A percentile compares a stretch with the other conserved stretches of the same genome.
phyloP scores from a whole-genome alignment of 257 asterid genomes.

The Jacaranda mimosifolia region DNA sequence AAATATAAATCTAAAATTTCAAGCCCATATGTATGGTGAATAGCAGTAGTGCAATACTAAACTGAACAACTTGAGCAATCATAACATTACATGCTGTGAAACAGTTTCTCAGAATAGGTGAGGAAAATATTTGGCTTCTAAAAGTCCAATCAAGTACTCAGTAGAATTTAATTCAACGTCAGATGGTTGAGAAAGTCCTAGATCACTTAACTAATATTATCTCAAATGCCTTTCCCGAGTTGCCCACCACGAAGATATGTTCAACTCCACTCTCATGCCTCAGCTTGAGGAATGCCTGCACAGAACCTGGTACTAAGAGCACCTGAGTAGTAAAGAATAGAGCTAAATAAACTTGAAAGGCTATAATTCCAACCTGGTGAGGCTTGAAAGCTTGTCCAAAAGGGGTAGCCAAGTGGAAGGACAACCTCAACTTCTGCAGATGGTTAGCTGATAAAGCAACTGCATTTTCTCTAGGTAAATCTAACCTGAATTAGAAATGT shows the following conservation, averaged over 20 bases:
- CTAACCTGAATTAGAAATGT: conserved; percentile 46
- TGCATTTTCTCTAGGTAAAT: conserved; percentile 47
- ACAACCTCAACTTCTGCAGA: conserved; percentile 61
- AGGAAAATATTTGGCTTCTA: neutral
- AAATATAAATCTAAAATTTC: neutral
- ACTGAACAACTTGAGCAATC: neutral
- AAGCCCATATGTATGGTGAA: neutral
- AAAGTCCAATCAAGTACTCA: neutral
- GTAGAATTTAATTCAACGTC: neutral
- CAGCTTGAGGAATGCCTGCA: conserved; percentile 70
- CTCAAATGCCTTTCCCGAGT: conserved; percentile 60
- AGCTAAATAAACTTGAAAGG: neutral
- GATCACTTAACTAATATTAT: conserved; percentile 55
- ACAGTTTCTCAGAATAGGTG: neutral
- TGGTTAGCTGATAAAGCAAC: conserved; percentile 69
- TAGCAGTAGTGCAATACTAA: neutral
- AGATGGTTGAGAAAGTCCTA: conserved; percentile 6
- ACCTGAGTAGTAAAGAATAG: neutral
- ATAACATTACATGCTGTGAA: neutral
- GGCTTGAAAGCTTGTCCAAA: conserved; percentile 62
- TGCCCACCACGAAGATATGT: conserved; percentile 66
- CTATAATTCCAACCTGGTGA: conserved; percentile 58
- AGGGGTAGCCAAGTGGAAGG: conserved; percentile 63
- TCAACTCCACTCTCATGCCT: conserved; percentile 69
- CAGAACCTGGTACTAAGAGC: neutral